A percentile compares a stretch with the other conserved stretches of the same genome.
phyloP scores from a whole-genome alignment of 2,329 filamentous ascomycete genomes.

The Fusarium albosuccineum region DNA sequence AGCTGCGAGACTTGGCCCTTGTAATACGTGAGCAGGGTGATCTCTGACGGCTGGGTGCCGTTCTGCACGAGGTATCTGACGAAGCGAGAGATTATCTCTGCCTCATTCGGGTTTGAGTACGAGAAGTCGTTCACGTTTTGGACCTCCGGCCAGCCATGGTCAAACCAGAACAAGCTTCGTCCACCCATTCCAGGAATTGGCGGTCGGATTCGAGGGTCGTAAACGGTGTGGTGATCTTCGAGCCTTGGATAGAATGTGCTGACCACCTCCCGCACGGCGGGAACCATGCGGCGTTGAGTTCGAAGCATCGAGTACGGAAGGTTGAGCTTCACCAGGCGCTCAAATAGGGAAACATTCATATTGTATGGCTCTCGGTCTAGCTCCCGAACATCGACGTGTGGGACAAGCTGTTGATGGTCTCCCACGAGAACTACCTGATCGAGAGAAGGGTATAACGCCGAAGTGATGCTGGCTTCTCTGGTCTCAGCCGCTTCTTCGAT shows the following conservation, averaged over 20 bases:
- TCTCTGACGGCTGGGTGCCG: slow-evolving; percentile 68
- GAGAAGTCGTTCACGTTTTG: slow-evolving; percentile 71
- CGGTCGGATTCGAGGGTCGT: slow-evolving; percentile 49
- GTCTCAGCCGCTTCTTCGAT: slow-evolving; percentile 87
- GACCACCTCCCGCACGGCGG: slow-evolving; percentile 59
- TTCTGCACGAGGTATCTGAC: slow-evolving; percentile 79
- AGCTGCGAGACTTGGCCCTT: slow-evolving; percentile 82
- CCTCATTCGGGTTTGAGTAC: slow-evolving; percentile 78
- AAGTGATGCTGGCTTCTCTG: slow-evolving; percentile 71
- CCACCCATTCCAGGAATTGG: slow-evolving; percentile 61
- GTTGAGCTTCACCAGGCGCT: slow-evolving; percentile 76
- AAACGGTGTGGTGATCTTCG: slow-evolving; percentile 59
- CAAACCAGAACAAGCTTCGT: slow-evolving; percentile 58
- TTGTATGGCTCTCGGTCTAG: slow-evolving; percentile 72
- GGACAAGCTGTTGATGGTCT: slow-evolving; percentile 84
- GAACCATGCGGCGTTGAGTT: slow-evolving; percentile 73
- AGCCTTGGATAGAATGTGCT: slow-evolving; percentile 62
- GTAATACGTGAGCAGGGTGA: slow-evolving; percentile 90
- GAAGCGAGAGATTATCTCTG: slow-evolving; percentile 80
- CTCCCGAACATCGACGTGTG: slow-evolving; percentile 72
- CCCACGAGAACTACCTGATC: slow-evolving; percentile 73
- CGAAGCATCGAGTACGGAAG: slow-evolving; percentile 74
- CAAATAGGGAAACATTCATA: slow-evolving; percentile 82
- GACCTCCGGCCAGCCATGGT: slow-evolving; percentile 71
- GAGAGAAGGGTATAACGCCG: slow-evolving; percentile 64